phyloP scores from a whole-genome alignment of 495 filamentous ascomycete genomes.

The Penicillium antarcticum region DNA sequence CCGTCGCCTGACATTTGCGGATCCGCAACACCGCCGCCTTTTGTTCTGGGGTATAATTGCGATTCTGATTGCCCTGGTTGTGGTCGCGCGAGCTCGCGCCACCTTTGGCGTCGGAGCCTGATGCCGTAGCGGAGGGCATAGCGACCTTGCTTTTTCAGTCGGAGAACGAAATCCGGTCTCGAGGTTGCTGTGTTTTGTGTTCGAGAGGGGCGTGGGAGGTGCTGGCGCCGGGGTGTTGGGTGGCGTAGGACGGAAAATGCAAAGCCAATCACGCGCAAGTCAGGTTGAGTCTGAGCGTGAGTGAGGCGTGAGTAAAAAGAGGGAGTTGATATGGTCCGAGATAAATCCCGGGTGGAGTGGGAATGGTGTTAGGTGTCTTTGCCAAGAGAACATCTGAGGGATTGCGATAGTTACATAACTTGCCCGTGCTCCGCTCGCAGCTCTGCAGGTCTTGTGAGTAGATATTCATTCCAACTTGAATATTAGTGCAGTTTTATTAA shows the following conservation, averaged over 20 bases:
- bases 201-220: constrained; percentile 2
- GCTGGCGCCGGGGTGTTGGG: background rate
- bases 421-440: no score
- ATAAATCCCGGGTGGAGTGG: constrained; percentile 7
- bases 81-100: constrained; percentile 66
- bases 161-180: background rate
- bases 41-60: constrained; percentile 85
- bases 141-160: constrained; percentile 10
- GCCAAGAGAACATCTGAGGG: constrained; percentile 23
- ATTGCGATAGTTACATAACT: constrained; percentile 14
- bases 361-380: constrained; percentile 27
- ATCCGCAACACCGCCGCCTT: constrained; percentile 86
- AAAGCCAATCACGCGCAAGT: constrained; percentile 15
- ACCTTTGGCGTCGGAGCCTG: constrained; percentile 65
- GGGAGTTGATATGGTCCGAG: background rate
- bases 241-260: constrained; percentile 23
- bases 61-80: constrained; percentile 89
- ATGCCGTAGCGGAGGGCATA: constrained; percentile 78
- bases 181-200: background rate
- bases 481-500: background rate
- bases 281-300: background rate
- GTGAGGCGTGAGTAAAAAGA: constrained; percentile 1
- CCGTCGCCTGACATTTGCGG: constrained; percentile 74
- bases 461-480: background rate
- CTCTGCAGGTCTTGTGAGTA: background rate